Evolutionary conservation across 345 rosid genomes (phyloP).

Genomic region (Brassica juncea): DNA sequence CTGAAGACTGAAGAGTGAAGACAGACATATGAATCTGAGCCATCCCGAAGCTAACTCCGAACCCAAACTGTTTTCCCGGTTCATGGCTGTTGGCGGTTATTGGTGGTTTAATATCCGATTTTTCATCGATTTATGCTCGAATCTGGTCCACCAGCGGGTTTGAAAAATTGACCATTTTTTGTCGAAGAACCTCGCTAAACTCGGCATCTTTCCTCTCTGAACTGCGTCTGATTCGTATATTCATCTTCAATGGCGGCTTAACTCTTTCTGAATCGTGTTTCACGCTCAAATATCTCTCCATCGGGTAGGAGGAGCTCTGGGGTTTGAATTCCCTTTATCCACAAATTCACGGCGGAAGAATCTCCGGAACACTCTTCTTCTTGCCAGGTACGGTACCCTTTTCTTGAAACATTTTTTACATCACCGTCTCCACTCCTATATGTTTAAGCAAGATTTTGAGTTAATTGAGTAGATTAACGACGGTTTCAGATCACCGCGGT

Average conservation of each 20-base stretch:
- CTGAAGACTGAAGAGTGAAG: too few relatives aligned
- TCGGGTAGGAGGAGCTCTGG: conserved; percentile 38
- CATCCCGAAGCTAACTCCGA: neutral
- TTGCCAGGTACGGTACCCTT: too few relatives aligned
- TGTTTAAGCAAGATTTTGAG: too few relatives aligned
- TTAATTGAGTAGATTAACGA: too few relatives aligned
- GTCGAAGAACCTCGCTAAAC: conserved; percentile 26
- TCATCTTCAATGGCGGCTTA: conserved; percentile 27
- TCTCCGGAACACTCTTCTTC: too few relatives aligned
- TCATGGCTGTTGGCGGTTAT: neutral
- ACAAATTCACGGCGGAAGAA: too few relatives aligned
- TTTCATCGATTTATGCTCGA: neutral
- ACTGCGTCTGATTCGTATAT: neutral
- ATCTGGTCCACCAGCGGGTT: neutral
- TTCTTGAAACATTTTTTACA: too few relatives aligned
- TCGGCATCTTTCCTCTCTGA: neutral
- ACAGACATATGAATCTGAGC: too few relatives aligned
- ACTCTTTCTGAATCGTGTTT: conserved; percentile 24
- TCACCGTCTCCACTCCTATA: too few relatives aligned
- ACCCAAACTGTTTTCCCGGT: neutral
- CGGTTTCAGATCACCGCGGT: conserved; percentile 55
- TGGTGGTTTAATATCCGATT: neutral
- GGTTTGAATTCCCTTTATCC: too few relatives aligned
- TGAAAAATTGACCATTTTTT: neutral
- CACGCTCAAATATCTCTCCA: conserved; percentile 26